phyloP scores from a whole-genome alignment of 2,329 filamentous ascomycete species.

The Huntiella abstrusa region DNA sequence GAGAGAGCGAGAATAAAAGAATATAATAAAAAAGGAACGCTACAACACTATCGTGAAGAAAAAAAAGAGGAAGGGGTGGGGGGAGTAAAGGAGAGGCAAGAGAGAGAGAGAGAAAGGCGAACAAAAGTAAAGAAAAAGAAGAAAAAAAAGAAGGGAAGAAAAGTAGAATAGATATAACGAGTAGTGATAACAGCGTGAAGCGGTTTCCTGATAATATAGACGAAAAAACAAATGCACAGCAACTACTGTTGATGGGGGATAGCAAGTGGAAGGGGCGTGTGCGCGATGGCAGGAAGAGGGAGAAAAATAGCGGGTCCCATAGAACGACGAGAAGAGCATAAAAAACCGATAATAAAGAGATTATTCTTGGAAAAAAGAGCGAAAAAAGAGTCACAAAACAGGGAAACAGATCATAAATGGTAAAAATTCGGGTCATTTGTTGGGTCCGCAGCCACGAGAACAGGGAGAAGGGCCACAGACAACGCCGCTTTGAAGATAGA shows the following conservation, averaged over 20 bases:
- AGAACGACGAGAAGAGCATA: too few species aligned
- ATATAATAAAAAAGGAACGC: constrained; percentile 14
- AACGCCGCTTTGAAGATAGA: constrained; percentile 4
- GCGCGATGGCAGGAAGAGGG: not conserved
- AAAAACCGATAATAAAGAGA: too few species aligned
- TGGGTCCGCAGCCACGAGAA: too few species aligned
- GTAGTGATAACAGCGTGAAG: constrained; percentile 14
- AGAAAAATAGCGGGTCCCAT: not conserved
- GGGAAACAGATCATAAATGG: not conserved
- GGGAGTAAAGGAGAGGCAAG: constrained; percentile 2
- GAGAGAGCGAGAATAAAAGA: constrained; percentile 13
- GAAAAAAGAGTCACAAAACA: not conserved
- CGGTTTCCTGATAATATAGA: constrained; percentile 6
- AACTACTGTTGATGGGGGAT: not conserved
- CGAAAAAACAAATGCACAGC: constrained; percentile 1
- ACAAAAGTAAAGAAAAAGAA: constrained; percentile 17
- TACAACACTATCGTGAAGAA: not conserved
- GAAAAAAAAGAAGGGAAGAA: constrained; percentile 13
- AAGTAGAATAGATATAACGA: constrained; percentile 13
- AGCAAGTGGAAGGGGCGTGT: not conserved
- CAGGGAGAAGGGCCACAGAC: too few species aligned
- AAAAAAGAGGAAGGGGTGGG: too few species aligned
- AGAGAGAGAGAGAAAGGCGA: constrained; percentile 4
- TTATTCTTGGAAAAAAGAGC: not conserved
- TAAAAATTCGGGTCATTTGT: not conserved